phyloP scores from a whole-genome alignment of 371 early-diverging fungal species.

The Mortierella sp. region DNA sequence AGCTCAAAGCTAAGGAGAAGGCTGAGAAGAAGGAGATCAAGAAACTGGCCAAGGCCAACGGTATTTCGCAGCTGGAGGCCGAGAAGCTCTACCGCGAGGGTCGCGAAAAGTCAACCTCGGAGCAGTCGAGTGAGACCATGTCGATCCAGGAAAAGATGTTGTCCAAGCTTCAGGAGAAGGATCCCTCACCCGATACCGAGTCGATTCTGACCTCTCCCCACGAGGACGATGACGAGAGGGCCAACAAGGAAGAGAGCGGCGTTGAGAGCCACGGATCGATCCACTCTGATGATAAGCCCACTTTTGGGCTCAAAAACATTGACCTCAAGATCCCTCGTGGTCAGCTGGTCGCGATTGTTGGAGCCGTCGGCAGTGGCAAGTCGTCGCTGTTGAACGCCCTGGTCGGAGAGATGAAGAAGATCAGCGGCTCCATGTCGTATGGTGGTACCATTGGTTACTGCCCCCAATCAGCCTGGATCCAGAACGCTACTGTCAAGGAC shows the following conservation, averaged over 20 bases:
- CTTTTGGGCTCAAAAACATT: slow-evolving; percentile 49
- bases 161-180: slow-evolving; percentile 35
- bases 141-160: slow-evolving; percentile 56
- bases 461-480: slow-evolving; percentile 77
- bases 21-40: slow-evolving; percentile 35
- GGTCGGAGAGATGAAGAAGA: slow-evolving; percentile 58
- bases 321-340: slow-evolving; percentile 43
- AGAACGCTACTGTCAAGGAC: slow-evolving; percentile 73
- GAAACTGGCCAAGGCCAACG: slow-evolving; percentile 26
- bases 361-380: slow-evolving; percentile 62
- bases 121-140: slow-evolving; percentile 56
- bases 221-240: background rate
- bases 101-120: slow-evolving; percentile 24
- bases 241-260: slow-evolving; percentile 4
- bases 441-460: slow-evolving; percentile 65
- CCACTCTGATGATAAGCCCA: slow-evolving; percentile 30
- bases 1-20: slow-evolving; percentile 30
- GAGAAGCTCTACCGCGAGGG: slow-evolving; percentile 53
- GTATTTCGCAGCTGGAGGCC: slow-evolving; percentile 46
- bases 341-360: slow-evolving; percentile 48
- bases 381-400: slow-evolving; percentile 52
- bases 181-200: slow-evolving; percentile 62
- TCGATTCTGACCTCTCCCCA: slow-evolving; percentile 56
- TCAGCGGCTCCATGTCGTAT: slow-evolving; percentile 43
- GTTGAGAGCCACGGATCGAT: slow-evolving; percentile 10